phyloP scores from a whole-genome alignment of 495 filamentous ascomycete species.

The Penicillium flavigenum region DNA sequence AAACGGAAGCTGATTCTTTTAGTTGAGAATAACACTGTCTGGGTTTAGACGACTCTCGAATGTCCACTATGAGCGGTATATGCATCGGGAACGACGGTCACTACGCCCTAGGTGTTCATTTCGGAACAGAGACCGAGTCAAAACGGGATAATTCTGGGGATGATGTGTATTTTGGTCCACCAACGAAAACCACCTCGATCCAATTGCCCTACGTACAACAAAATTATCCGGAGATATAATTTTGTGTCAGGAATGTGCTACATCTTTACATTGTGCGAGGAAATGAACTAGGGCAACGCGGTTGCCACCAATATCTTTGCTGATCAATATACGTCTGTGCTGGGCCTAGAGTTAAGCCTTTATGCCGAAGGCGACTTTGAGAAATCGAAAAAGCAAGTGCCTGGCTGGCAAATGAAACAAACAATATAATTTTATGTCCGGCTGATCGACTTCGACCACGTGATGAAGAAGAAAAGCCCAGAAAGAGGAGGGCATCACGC shows the following conservation, averaged over 20 bases:
- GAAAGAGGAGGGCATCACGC: too few species aligned
- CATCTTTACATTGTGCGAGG: not conserved
- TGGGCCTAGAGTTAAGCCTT: too few species aligned
- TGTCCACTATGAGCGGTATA: not conserved
- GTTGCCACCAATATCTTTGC: too few species aligned
- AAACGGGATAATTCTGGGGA: too few species aligned
- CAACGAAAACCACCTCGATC: not conserved
- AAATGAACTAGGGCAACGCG: too few species aligned
- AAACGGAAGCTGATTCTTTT: not conserved
- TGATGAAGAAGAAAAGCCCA: too few species aligned
- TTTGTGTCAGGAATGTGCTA: not conserved
- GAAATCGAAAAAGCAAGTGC: too few species aligned
- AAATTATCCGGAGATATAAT: not conserved
- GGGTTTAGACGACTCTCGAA: not conserved
- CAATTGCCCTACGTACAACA: not conserved
- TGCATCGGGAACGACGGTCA: not conserved
- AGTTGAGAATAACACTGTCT: not conserved
- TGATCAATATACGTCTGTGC: too few species aligned
- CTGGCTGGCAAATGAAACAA: too few species aligned
- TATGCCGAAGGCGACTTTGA: too few species aligned
- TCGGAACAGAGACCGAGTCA: not conserved
- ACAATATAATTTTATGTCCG: too few species aligned
- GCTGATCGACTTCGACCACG: too few species aligned
- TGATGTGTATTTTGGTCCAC: not conserved
- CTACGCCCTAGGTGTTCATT: not conserved